Percentiles rank a stretch among this genome's conserved stretches.
These are phyloP conservation scores for Sclerotinia sclerotiorum DNA, from an alignment of 2,329 filamentous ascomycete genomes.

Conservation along the genomic window DNA sequence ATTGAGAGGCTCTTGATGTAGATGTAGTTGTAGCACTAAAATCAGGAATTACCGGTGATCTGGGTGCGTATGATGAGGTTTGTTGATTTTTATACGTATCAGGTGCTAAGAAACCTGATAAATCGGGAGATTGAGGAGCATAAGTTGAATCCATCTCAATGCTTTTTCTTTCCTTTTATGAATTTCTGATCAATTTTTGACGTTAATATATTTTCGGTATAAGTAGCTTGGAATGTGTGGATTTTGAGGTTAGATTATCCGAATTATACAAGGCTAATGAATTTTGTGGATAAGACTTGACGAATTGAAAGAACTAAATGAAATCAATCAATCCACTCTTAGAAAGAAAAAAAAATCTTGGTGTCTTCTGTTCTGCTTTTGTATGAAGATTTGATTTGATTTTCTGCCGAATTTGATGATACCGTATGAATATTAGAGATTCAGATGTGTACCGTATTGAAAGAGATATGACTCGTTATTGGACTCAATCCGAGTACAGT, in stretches of 20 bases:
- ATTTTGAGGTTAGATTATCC: slow-evolving; percentile 6
- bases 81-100: slow-evolving; percentile 31
- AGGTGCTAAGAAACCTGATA: slow-evolving; percentile 38
- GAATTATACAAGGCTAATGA: slow-evolving; percentile 35
- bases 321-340: not conserved
- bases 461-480: not conserved
- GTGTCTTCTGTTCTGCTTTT: not conserved
- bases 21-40: slow-evolving; percentile 35
- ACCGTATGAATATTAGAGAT: not conserved
- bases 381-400: not conserved
- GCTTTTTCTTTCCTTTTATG: slow-evolving; percentile 21
- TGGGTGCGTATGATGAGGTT: slow-evolving; percentile 34
- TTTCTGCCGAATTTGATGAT: not conserved
- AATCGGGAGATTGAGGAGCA: slow-evolving; percentile 41
- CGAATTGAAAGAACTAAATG: not conserved
- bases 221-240: not conserved
- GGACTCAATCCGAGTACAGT: not conserved
- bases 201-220: slow-evolving; percentile 19
- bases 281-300: slow-evolving; percentile 7
- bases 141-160: slow-evolving; percentile 38
- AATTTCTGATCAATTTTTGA: slow-evolving; percentile 19
- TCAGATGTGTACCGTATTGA: not conserved
- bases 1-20: not conserved
- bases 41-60: slow-evolving; percentile 35
- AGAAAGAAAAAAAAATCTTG: not conserved